These are phyloP conservation scores for Candida easanensis DNA, from an alignment of 805 yeast species.

Conservation along the genomic window DNA sequence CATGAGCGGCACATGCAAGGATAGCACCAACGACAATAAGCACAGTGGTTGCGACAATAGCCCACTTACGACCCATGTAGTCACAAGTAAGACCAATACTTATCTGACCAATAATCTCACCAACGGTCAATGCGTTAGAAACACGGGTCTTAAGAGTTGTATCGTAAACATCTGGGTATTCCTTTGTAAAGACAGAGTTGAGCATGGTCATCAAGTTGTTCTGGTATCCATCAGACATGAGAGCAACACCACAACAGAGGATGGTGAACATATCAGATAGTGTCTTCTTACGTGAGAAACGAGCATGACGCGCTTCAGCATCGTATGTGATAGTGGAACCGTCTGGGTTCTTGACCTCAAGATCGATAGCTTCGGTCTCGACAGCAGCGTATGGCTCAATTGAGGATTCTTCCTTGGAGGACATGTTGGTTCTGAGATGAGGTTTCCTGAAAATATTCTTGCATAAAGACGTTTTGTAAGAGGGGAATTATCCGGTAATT, in stretches of 20 bases:
- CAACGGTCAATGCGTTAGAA: slow-evolving; percentile 65
- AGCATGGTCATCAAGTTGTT: slow-evolving; percentile 72
- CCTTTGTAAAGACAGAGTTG: slow-evolving; percentile 51
- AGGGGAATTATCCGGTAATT: no score
- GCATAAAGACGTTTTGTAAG: no score
- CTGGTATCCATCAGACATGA: slow-evolving; percentile 76
- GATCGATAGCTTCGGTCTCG: neutral
- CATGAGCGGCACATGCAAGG: slow-evolving; percentile 70
- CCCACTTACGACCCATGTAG: slow-evolving; percentile 65
- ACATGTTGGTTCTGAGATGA: no score
- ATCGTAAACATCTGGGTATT: slow-evolving; percentile 37
- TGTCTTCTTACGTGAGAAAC: slow-evolving; percentile 28
- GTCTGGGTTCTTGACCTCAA: slow-evolving; percentile 12
- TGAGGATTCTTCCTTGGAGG: neutral
- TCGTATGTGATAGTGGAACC: slow-evolving; percentile 19
- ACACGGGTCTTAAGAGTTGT: slow-evolving; percentile 57
- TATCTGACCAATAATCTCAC: slow-evolving; percentile 72
- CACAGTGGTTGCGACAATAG: slow-evolving; percentile 62
- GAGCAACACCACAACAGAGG: slow-evolving; percentile 65
- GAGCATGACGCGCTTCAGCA: slow-evolving; percentile 20
- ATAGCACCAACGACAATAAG: slow-evolving; percentile 63
- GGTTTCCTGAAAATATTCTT: no score
- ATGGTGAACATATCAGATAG: slow-evolving; percentile 43
- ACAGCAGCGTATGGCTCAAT: neutral
- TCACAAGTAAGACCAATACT: slow-evolving; percentile 62